Conservation (phyloP, 169 alveolate genomes). For the Plasmodium coatneyi region DNA sequence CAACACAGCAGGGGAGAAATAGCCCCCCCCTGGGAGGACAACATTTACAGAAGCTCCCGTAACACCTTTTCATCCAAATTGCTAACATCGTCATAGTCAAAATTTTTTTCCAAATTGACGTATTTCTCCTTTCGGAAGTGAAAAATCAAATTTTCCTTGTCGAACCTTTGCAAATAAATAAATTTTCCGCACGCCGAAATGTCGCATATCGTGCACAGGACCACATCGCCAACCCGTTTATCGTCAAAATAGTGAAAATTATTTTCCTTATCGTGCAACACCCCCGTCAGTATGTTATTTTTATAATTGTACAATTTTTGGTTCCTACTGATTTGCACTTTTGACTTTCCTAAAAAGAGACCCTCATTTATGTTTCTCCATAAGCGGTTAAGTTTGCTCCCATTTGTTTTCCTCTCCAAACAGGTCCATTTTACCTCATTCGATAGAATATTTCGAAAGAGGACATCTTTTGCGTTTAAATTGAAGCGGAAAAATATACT, state of each 20-base stretch:
- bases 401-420: slow-evolving; percentile 10
- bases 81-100: slow-evolving; percentile 57
- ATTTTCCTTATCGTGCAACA: slow-evolving; percentile 69
- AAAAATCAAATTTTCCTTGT: slow-evolving; percentile 37
- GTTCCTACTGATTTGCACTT: slow-evolving; percentile 2
- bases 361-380: slow-evolving; percentile 20
- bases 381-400: slow-evolving; percentile 9
- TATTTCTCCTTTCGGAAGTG: slow-evolving; percentile 64
- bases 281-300: slow-evolving; percentile 63
- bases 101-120: slow-evolving; percentile 51
- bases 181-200: slow-evolving; percentile 68
- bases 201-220: slow-evolving; percentile 45
- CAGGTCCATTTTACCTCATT: not conserved
- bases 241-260: slow-evolving; percentile 63
- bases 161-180: slow-evolving; percentile 55
- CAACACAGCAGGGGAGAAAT: not conserved
- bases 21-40: not conserved
- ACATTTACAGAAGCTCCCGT: slow-evolving; percentile 27
- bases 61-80: slow-evolving; percentile 11
- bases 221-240: slow-evolving; percentile 65
- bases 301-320: slow-evolving; percentile 49
- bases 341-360: slow-evolving; percentile 11
- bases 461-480: slow-evolving; percentile 44
- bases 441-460: slow-evolving; percentile 41
- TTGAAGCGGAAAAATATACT: slow-evolving; percentile 60